A percentile compares a stretch with the other conserved stretches of the same genome.
Conservation (phyloP, 768 basidiomycete genomes). For the Sistotremastrum niveocremeum region DNA sequence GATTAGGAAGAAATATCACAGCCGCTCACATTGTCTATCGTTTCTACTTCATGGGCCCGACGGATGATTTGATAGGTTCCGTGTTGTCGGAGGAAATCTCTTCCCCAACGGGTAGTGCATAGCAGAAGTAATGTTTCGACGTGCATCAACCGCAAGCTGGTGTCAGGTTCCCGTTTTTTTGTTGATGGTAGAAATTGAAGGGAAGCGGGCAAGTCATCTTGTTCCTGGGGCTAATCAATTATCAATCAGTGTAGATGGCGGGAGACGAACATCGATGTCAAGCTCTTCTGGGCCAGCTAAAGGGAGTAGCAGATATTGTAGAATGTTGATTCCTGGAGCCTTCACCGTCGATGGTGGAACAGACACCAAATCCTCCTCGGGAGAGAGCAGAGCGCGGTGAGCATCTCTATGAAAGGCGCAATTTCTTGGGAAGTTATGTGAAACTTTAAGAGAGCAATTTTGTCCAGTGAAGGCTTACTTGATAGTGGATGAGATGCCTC, state of each 20-base stretch:
- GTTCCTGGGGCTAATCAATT: conserved; percentile 37
- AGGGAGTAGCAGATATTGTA: conserved; percentile 78
- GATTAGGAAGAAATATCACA: not conserved
- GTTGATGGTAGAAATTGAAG: conserved; percentile 80
- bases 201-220: conserved; percentile 71
- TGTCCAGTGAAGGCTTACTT: conserved; percentile 40
- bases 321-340: conserved; percentile 69
- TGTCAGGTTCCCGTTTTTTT: conserved; percentile 74
- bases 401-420: conserved; percentile 57
- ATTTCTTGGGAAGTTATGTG: conserved; percentile 36
- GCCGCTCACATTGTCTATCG: conserved; percentile 52
- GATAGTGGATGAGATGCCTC: conserved; percentile 75
- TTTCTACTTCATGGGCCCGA: conserved; percentile 64
- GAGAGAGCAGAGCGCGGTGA: conserved; percentile 58
- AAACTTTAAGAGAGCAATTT: not conserved
- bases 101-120: conserved; percentile 80
- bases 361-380: conserved; percentile 42
- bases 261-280: conserved; percentile 57
- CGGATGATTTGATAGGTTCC: conserved; percentile 84
- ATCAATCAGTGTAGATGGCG: not conserved
- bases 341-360: conserved; percentile 42
- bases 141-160: conserved; percentile 62
- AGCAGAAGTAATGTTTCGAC: conserved; percentile 84
- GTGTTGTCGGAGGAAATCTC: conserved; percentile 62
- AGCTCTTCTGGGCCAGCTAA: conserved; percentile 93